These are phyloP conservation scores for Phytophthora podocarpi DNA, from an alignment of 352 stramenopile genomes.

Conservation along the genomic window DNA sequence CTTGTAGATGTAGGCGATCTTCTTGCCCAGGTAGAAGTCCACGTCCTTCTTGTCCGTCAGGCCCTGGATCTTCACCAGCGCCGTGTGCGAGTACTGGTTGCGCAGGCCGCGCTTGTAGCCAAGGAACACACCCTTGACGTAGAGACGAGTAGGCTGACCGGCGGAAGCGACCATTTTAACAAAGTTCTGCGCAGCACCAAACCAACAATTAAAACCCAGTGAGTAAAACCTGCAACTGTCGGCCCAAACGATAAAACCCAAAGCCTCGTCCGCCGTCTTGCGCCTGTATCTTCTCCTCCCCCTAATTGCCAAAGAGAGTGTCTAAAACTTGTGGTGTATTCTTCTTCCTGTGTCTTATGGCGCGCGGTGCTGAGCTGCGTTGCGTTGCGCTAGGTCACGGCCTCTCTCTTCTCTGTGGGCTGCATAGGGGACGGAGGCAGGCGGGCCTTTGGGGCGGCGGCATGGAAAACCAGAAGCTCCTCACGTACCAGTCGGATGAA, in stretches of 20 bases:
- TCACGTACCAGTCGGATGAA: conserved; percentile 88
- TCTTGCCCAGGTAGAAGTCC: conserved; percentile 99
- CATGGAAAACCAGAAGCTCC: conserved; percentile 5
- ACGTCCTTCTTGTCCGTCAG: conserved; percentile 98
- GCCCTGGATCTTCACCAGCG: conserved; percentile 99
- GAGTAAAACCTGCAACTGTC: conserved; percentile 6
- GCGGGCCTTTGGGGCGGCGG: background rate
- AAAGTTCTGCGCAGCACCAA: conserved; percentile 60
- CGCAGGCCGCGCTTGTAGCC: conserved; percentile 98
- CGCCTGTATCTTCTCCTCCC: conserved; percentile 7
- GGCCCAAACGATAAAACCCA: background rate
- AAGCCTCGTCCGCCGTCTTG: background rate
- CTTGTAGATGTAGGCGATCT: conserved; percentile 99
- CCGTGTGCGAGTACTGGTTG: conserved; percentile 98
- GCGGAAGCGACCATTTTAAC: conserved; percentile 90
- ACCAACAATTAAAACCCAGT: conserved; percentile 11
- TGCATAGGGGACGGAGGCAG: background rate
- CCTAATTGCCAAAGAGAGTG: background rate
- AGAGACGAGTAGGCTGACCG: conserved; percentile 95
- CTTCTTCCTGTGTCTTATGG: conserved; percentile 4
- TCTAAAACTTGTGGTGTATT: background rate
- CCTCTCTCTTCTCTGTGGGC: conserved; percentile 2
- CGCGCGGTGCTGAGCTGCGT: conserved; percentile 14
- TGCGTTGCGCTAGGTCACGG: background rate
- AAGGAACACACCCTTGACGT: conserved; percentile 99